These are phyloP conservation scores for Avena insularis DNA, from an alignment of 176 grass and related monocot species.

Conservation along the genomic window DNA sequence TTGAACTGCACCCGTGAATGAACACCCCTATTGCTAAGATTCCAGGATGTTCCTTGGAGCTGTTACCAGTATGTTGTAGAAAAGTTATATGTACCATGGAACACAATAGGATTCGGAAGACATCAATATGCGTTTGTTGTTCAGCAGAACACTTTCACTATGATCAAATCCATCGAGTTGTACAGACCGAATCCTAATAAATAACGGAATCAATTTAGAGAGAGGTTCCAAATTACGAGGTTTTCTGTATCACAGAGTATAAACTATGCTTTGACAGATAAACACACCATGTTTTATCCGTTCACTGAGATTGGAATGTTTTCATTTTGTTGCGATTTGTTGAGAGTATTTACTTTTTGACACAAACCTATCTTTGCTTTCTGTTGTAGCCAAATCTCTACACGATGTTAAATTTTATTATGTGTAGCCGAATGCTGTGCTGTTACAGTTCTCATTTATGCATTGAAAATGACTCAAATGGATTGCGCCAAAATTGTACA, in stretches of 20 bases:
- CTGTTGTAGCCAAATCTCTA: background rate
- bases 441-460: conserved; percentile 22
- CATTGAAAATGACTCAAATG: background rate
- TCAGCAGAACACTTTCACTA: background rate
- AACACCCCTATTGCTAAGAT: background rate
- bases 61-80: background rate
- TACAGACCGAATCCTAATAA: background rate
- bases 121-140: background rate
- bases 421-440: background rate
- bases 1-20: background rate
- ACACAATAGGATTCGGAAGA: background rate
- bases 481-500: background rate
- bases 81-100: background rate
- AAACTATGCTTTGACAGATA: background rate
- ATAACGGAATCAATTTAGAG: background rate
- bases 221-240: background rate
- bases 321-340: background rate
- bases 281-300: background rate
- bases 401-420: background rate
- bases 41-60: background rate
- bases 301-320: background rate
- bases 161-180: background rate
- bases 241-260: conserved; percentile 19
- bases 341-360: conserved; percentile 1
- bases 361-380: background rate